These are phyloP conservation scores for Venturiaceae sp. DNA, from an alignment of 2,329 filamentous ascomycete genomes.

Conservation along the genomic window DNA sequence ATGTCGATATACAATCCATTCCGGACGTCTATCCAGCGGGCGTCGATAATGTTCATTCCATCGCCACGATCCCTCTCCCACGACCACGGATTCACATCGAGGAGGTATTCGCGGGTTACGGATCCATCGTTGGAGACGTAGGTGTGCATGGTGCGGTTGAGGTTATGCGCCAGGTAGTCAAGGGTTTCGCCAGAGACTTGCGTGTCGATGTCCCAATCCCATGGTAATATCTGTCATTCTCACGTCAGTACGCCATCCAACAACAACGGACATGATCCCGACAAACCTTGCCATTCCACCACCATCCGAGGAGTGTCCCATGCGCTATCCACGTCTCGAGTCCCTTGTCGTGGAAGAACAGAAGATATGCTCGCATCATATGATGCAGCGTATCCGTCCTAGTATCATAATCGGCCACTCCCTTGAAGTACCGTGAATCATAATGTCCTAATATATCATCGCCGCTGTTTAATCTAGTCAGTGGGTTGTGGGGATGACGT, in stretches of 20 bases:
- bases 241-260: constrained; percentile 18
- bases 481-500: background rate
- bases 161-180: constrained; percentile 50
- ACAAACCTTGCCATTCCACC: constrained; percentile 64
- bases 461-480: constrained; percentile 13
- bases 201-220: constrained; percentile 79
- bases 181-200: constrained; percentile 64
- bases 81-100: constrained; percentile 69
- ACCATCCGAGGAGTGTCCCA: constrained; percentile 77
- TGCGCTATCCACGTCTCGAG: constrained; percentile 83
- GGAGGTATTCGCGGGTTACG: constrained; percentile 49
- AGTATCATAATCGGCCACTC: constrained; percentile 54
- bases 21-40: constrained; percentile 66
- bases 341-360: constrained; percentile 51
- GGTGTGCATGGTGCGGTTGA: constrained; percentile 57
- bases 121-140: constrained; percentile 24
- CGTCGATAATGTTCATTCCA: constrained; percentile 73
- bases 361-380: constrained; percentile 66
- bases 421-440: constrained; percentile 59
- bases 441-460: constrained; percentile 59
- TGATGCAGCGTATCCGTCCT: constrained; percentile 57
- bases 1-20: constrained; percentile 81
- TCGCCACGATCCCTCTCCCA: constrained; percentile 51
- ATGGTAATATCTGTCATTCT: constrained; percentile 56
- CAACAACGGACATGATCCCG: background rate